Base-by-base conservation (phyloP, 768 basidiomycete species). In the Galerina marginata region DNA sequence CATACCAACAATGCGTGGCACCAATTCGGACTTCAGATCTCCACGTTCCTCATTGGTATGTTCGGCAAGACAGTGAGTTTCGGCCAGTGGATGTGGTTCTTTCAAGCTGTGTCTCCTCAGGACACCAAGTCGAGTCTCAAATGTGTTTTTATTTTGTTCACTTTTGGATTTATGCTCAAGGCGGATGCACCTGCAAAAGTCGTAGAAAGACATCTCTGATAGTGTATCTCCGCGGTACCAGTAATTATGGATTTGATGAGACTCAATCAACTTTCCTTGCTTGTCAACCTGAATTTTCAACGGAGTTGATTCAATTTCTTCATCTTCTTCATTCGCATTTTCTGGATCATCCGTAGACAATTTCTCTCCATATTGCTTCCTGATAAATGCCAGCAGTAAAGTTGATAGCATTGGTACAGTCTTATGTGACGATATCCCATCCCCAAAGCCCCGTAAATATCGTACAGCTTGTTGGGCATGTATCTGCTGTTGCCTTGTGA, bases 391-490 rank as follows among this genome's bases (percentile, higher is more conserved):
- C 12, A 71, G 15, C 2, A 72, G 16, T 5, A 65, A 9, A 4
- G 51, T 45, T 15, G 72, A 70, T 7, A 70, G 45, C 67, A 74
- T 69, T 1, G 71, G 68, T 3, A 69, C 57, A 10, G 74, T 74
- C 2, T 52, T 11, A 60, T 76, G 75, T 2, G 74, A 76, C 0
- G 56, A 29, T 6, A 73, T 60, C 3, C 42, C 53, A 61, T 77
- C 75, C 20, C 53, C 51, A n/a, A 44, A 26, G 0, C 69, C 70
- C 12, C 63, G 51, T 14, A 78, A n/a, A 56, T 78, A 77, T 4
- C 70, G 39, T 0, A 60, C 72, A 25, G 74, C 72, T 51, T 76
- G 73, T 42, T 77, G 76, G 1, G 73, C 69, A 62, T 77, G 73
- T 9, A 77, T 68, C 25, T 77, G 67, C 40, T 76, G 76, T 9